Evolutionary conservation across 768 basidiomycete genomes (phyloP).

Genomic region (Ramaria rubella): DNA sequence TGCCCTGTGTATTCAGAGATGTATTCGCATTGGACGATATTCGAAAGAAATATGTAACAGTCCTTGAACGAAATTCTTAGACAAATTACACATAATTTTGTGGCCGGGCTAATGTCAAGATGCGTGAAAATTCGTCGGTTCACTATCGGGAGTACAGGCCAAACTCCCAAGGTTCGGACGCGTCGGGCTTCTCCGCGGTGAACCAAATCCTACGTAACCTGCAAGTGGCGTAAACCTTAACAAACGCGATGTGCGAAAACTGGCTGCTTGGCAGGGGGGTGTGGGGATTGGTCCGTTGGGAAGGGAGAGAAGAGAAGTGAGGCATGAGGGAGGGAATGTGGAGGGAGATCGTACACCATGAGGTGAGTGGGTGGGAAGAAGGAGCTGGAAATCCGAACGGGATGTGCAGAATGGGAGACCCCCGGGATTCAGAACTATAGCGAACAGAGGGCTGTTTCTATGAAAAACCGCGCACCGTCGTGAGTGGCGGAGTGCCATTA

Average conservation of each 20-base stretch:
- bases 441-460: constrained; percentile 6
- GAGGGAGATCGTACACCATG: constrained; percentile 63
- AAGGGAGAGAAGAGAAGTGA: constrained; percentile 46
- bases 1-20: neutral
- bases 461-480: constrained; percentile 7
- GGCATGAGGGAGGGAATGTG: constrained; percentile 53
- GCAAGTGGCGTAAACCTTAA: constrained; percentile 75
- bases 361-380: constrained; percentile 52
- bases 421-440: neutral
- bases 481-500: constrained; percentile 16
- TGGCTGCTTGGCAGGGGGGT: constrained; percentile 41
- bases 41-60: neutral
- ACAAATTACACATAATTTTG: neutral
- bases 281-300: constrained; percentile 14
- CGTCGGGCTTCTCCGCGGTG: constrained; percentile 41
- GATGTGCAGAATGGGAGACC: constrained; percentile 58
- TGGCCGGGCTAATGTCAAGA: neutral
- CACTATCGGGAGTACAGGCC: constrained; percentile 43
- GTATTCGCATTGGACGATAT: neutral
- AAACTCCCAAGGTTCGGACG: constrained; percentile 69
- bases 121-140: neutral
- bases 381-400: constrained; percentile 57
- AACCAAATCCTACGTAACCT: constrained; percentile 74
- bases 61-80: neutral
- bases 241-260: constrained; percentile 62